phyloP scores from a whole-genome alignment of 331 rosid genomes.

The Acacia pycnantha region DNA sequence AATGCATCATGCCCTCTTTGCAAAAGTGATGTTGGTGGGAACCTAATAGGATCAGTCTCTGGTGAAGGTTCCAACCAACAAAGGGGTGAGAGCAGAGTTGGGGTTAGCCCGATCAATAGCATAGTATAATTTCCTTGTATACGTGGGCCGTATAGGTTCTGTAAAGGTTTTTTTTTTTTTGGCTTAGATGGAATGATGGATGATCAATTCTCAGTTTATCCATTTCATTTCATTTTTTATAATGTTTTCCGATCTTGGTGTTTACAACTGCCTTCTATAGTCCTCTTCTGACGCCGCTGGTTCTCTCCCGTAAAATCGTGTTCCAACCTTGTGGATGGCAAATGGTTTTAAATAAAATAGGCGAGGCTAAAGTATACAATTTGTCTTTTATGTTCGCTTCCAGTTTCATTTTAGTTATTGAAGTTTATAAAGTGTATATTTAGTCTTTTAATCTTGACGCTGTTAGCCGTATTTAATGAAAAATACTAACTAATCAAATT shows the following conservation, averaged over 20 bases:
- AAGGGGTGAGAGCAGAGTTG: slow-evolving; percentile 39
- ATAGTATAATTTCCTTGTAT: slow-evolving; percentile 33
- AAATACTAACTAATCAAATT: no score
- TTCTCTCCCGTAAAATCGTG: neutral
- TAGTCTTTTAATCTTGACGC: no score
- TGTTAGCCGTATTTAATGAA: no score
- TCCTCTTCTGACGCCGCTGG: slow-evolving; percentile 16
- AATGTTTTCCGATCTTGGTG: slow-evolving; percentile 11
- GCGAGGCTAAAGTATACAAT: neutral
- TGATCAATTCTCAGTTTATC: slow-evolving; percentile 36
- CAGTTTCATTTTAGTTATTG: no score
- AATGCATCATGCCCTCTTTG: slow-evolving; percentile 93
- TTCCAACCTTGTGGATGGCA: neutral
- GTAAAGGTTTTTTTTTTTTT: slow-evolving; percentile 21
- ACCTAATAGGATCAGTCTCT: slow-evolving; percentile 36
- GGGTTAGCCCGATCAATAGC: slow-evolving; percentile 33
- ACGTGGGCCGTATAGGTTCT: neutral
- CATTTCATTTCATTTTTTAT: slow-evolving; percentile 31
- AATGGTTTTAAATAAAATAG: neutral
- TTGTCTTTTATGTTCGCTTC: no score
- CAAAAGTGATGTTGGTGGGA: slow-evolving; percentile 74
- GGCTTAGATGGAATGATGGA: slow-evolving; percentile 13
- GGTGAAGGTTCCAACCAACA: slow-evolving; percentile 49
- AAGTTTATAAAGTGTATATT: no score
- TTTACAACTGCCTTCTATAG: neutral